These are phyloP conservation scores for Trichoderma virens DNA, from an alignment of 495 filamentous ascomycete genomes.

Conservation along the genomic window DNA sequence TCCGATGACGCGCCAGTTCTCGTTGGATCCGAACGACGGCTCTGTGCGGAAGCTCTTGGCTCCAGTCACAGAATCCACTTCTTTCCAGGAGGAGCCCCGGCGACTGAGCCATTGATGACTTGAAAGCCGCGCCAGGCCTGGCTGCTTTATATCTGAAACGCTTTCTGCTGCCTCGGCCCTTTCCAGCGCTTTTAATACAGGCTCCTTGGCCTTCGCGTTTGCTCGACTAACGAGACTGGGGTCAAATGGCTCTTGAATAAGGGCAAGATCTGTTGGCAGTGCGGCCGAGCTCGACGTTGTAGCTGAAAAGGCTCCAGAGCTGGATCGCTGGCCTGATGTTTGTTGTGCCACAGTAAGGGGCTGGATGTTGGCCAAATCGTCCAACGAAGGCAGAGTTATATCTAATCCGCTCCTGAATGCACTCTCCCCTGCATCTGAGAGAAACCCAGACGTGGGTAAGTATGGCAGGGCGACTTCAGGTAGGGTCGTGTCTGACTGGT, in stretches of 20 bases:
- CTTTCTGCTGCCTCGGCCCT: not conserved
- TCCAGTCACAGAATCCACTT: not conserved
- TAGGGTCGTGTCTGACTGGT: not conserved
- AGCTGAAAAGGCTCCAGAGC: not conserved
- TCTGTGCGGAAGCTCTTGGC: constrained; percentile 3
- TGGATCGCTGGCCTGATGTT: not conserved
- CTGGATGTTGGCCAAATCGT: constrained; percentile 2
- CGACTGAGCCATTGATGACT: constrained; percentile 3
- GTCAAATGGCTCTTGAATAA: not conserved
- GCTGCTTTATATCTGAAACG: not conserved
- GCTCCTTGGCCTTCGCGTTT: not conserved
- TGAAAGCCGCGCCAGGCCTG: not conserved
- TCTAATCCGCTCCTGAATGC: constrained; percentile 8
- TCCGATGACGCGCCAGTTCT: constrained; percentile 9
- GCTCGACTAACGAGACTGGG: not conserved
- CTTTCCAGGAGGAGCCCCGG: not conserved
- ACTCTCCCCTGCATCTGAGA: not conserved
- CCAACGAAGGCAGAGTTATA: constrained; percentile 5
- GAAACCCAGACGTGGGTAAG: constrained; percentile 1
- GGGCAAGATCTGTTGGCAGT: not conserved
- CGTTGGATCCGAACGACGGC: constrained; percentile 8
- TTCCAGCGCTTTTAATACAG: not conserved
- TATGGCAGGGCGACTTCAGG: not conserved
- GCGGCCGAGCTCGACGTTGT: constrained; percentile 9
- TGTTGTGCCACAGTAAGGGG: not conserved